Conservation (phyloP, 2,329 filamentous ascomycete species). For the Fonsecaea nubica region DNA sequence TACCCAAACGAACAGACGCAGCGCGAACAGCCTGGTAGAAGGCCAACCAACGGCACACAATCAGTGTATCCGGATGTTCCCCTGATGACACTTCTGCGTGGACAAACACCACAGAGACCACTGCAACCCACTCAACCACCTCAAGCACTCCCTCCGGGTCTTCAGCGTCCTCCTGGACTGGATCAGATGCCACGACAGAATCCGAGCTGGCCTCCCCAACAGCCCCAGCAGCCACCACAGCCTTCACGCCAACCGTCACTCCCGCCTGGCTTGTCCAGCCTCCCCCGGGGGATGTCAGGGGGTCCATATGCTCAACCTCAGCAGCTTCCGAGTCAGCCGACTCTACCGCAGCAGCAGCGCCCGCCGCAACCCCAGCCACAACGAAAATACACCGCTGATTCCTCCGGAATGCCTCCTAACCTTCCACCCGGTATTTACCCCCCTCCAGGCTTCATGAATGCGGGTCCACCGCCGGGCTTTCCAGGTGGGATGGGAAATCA, state of each 20-base stretch:
- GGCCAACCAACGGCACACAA: constrained; percentile 48
- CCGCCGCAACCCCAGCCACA: constrained; percentile 29
- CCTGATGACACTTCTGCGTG: constrained; percentile 31
- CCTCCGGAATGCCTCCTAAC: constrained; percentile 40
- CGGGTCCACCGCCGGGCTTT: constrained; percentile 46
- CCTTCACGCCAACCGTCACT: constrained; percentile 29
- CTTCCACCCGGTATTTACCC: constrained; percentile 54
- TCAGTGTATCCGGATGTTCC: constrained; percentile 51
- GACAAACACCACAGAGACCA: constrained; percentile 47
- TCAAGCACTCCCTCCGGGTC: constrained; percentile 44
- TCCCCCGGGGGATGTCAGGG: constrained; percentile 45
- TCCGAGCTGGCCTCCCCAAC: constrained; percentile 41
- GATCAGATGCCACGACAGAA: constrained; percentile 47
- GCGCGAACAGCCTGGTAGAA: constrained; percentile 44
- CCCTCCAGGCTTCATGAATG: constrained; percentile 54
- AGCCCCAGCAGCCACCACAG: constrained; percentile 27
- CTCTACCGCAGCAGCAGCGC: constrained; percentile 24
- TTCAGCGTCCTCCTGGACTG: constrained; percentile 54
- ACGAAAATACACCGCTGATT: constrained; percentile 41
- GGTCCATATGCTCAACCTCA: constrained; percentile 28
- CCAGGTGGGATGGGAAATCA: constrained; percentile 48
- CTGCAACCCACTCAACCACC: constrained; percentile 44
- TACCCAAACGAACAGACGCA: constrained; percentile 43
- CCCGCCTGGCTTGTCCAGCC: constrained; percentile 29
- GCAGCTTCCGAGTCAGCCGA: constrained; percentile 23